Evolutionary conservation across 1,284 basidiomycete genomes (phyloP).

Genomic region (Xerocomus nothofagi): DNA sequence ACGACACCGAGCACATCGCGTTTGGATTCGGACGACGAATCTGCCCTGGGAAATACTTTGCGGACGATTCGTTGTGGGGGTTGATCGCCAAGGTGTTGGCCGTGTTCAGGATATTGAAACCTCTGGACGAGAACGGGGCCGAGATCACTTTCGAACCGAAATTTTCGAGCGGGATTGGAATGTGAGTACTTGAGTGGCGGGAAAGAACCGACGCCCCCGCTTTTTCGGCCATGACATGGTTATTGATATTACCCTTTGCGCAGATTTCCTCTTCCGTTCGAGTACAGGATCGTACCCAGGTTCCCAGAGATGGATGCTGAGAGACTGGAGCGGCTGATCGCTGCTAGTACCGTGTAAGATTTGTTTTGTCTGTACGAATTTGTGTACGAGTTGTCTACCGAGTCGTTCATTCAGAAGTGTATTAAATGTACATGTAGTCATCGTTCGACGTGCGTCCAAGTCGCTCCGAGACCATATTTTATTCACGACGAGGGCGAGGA

Average conservation of each 20-base stretch:
- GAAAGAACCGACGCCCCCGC: too few relatives aligned
- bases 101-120: conserved; percentile 13
- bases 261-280: conserved; percentile 14
- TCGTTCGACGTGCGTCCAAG: too few relatives aligned
- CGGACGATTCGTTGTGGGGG: conserved; percentile 17
- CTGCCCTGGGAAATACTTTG: conserved; percentile 15
- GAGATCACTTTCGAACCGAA: conserved; percentile 11
- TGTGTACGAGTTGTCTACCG: too few relatives aligned
- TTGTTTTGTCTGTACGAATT: too few relatives aligned
- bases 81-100: conserved; percentile 16
- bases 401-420: too few relatives aligned
- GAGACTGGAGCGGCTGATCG: conserved; percentile 12
- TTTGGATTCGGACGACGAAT: conserved; percentile 19
- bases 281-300: conserved; percentile 11
- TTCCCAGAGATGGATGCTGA: conserved; percentile 1
- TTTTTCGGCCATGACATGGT: neutral
- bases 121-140: too few relatives aligned
- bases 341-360: neutral
- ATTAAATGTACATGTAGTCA: too few relatives aligned
- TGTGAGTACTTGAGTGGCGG: conserved; percentile 20
- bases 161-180: conserved; percentile 2
- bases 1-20: conserved; percentile 5
- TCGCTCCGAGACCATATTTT: too few relatives aligned
- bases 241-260: neutral
- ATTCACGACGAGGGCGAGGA: too few relatives aligned